Base-by-base conservation (phyloP, 257 asterid genomes). In the Jasminum sambac region DNA sequence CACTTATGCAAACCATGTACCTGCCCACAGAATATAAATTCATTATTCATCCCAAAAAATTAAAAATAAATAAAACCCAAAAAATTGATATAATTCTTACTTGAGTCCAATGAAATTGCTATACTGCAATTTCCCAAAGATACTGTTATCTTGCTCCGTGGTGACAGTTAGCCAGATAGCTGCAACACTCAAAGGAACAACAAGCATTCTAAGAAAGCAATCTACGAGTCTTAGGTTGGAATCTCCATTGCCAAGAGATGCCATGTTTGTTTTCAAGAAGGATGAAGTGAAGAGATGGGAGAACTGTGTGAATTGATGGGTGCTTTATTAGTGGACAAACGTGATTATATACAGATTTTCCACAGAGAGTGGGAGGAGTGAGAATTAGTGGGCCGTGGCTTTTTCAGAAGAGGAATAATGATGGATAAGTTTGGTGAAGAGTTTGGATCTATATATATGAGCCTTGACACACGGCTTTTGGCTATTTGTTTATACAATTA, bases 1-100 rank as follows among this genome's bases (percentile, higher is more conserved):
- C 96, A 72, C 87, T 79, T 68, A 91, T 76, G 76, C 76, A 82
- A 58, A 89, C 96, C 96, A 89, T 81, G 78, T 91, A 94, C 86
- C 99, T 94, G 71, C 57, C 44, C 52, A 16, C 7, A 37, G 41
- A 9, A 16, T 9, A 3, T 0, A 62, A 38, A 36, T 24, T 6
- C 42, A 60, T n/a, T n/a, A n/a, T n/a, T n/a, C n/a, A n/a, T n/a
- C 23, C n/a, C 8, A 10, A 21, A 26, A 41, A 24, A 66, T 24
- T 24, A 24, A 40, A 3, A 14, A 11, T 40, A n/a, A 30, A 30
- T 25, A 12, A 57, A 13, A 37, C 10, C 36, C 16, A 46, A 19
- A 17, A 17, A 11, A 50, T 5, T 19, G 19, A 3, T 4, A 50
- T 19, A 16, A 43, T 64, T 21, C 76, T 77, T 76, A 91, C 99